phyloP scores from a whole-genome alignment of 495 filamentous ascomycete genomes.

The Oleoguttula mirabilis region DNA sequence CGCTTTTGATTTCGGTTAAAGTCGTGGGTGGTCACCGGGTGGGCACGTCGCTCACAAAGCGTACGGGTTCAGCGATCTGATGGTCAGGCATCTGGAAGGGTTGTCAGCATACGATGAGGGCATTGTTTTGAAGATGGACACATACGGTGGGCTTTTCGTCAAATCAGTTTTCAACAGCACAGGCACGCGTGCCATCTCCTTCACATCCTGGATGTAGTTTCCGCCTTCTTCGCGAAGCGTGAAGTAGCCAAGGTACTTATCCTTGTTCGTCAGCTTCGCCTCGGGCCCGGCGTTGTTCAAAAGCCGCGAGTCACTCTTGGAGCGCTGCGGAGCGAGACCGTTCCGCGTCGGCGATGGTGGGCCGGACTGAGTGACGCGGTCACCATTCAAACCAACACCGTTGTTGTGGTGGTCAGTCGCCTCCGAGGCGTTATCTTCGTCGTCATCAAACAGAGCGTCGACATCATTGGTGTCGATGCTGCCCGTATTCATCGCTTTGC shows the following conservation, averaged over 20 bases:
- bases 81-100: conserved; percentile 72
- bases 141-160: conserved; percentile 97
- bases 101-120: conserved; percentile 16
- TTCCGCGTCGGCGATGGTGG: conserved; percentile 82
- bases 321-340: conserved; percentile 69
- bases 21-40: neutral
- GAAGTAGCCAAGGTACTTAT: conserved; percentile 89
- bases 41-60: conserved; percentile 50
- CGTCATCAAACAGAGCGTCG: conserved; percentile 86
- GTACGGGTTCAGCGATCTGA: conserved; percentile 93
- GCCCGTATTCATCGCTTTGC: conserved; percentile 84
- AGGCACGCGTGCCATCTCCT: conserved; percentile 91
- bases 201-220: conserved; percentile 94
- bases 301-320: conserved; percentile 84
- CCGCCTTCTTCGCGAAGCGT: conserved; percentile 82
- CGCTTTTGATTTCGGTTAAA: neutral
- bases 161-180: conserved; percentile 97
- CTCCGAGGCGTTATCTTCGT: conserved; percentile 80
- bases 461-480: conserved; percentile 82
- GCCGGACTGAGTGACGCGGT: conserved; percentile 86
- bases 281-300: conserved; percentile 60
- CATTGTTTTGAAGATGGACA: too few species aligned
- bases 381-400: conserved; percentile 65
- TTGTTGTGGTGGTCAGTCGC: conserved; percentile 63
- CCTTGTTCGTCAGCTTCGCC: conserved; percentile 75